Conservation (phyloP, 352 stramenopile species). For the Globisporangium polare region DNA sequence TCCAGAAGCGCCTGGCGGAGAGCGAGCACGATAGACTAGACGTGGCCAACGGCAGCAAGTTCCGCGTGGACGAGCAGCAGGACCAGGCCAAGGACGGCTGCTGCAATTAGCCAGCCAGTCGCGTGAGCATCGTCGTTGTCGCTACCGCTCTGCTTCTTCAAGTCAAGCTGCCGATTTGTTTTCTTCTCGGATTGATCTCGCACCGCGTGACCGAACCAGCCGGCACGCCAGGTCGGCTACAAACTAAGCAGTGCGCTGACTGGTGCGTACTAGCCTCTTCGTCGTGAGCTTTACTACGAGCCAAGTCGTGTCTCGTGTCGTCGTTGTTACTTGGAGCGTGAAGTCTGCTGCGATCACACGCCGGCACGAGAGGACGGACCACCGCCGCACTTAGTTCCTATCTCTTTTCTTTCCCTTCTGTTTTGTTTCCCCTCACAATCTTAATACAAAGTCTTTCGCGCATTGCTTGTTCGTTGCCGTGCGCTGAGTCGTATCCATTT, state of each 20-base stretch:
- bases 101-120: conserved; percentile 39
- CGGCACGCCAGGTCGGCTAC: neutral
- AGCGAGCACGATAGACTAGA: conserved; percentile 89
- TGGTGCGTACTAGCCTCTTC: neutral
- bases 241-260: neutral
- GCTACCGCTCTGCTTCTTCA: neutral
- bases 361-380: neutral
- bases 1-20: conserved; percentile 84
- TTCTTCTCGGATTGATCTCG: too few relatives aligned
- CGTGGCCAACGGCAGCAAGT: conserved; percentile 81
- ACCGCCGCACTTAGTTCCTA: neutral
- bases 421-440: neutral
- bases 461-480: neutral
- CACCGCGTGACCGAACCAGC: neutral
- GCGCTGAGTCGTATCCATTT: too few relatives aligned
- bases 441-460: neutral
- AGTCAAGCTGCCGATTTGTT: too few relatives aligned
- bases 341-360: neutral
- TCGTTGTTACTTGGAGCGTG: neutral
- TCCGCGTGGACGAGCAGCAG: conserved; percentile 79
- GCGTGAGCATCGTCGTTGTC: neutral
- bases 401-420: neutral
- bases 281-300: neutral
- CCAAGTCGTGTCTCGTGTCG: neutral
- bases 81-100: conserved; percentile 78